These are phyloP conservation scores for Rosa multiflora DNA, from an alignment of 306 rosid genomes.

Conservation along the genomic window DNA sequence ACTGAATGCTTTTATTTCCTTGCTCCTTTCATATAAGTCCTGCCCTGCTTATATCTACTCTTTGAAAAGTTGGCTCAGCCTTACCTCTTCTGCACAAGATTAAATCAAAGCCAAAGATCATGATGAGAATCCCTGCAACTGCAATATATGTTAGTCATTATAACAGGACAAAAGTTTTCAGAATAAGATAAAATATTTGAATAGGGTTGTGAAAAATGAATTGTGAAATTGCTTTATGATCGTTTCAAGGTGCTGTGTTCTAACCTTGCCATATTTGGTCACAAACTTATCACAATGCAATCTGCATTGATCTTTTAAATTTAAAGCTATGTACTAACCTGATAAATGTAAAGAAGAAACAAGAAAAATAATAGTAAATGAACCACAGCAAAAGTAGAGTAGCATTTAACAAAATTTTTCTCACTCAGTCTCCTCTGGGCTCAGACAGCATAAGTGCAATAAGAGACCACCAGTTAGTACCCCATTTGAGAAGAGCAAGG, in stretches of 20 bases:
- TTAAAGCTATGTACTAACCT: neutral
- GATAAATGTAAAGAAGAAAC: neutral
- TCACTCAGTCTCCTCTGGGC: no score
- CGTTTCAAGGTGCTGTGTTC: neutral
- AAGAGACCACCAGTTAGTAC: neutral
- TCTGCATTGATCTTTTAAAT: neutral
- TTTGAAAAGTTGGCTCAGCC: neutral
- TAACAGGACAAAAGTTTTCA: neutral
- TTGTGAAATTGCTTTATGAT: neutral
- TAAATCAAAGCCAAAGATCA: neutral
- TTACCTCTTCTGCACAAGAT: neutral
- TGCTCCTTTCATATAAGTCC: neutral
- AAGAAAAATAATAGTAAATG: no score
- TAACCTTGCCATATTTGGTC: neutral
- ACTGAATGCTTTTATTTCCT: neutral
- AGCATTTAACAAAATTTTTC: no score
- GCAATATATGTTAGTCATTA: neutral
- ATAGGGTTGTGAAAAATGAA: neutral
- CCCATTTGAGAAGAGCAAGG: neutral
- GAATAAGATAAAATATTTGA: neutral
- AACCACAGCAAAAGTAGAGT: no score
- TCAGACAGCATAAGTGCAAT: no score
- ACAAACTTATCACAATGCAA: neutral
- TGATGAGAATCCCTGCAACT: neutral
- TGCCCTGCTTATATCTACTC: neutral